These are phyloP conservation scores for Stylosanthes scabra DNA, from an alignment of 331 rosid genomes.

Conservation along the genomic window DNA sequence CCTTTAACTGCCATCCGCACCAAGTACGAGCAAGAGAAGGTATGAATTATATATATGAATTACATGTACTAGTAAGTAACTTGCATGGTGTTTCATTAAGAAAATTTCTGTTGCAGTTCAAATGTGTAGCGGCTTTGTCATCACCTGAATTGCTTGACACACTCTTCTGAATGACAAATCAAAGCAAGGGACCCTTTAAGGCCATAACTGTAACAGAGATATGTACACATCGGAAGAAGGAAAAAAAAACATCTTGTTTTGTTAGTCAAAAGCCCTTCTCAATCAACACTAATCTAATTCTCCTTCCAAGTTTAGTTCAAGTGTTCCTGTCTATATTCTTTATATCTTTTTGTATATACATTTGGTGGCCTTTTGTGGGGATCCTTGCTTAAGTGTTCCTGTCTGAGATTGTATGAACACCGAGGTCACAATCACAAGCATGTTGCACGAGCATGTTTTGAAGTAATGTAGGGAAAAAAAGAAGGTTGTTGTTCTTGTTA, in stretches of 20 bases:
- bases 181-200: constrained; percentile 41
- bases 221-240: constrained; percentile 40
- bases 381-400: constrained; percentile 27
- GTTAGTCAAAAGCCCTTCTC: constrained; percentile 41
- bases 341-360: constrained; percentile 44
- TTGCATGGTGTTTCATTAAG: constrained; percentile 32
- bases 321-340: constrained; percentile 36
- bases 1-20: constrained; percentile 65
- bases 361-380: constrained; percentile 37
- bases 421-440: constrained; percentile 15
- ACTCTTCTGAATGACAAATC: constrained; percentile 54
- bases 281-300: constrained; percentile 46
- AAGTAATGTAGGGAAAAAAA: constrained; percentile 13
- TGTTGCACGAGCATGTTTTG: constrained; percentile 23
- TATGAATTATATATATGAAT: constrained; percentile 21
- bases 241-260: constrained; percentile 40
- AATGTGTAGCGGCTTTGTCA: constrained; percentile 72
- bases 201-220: constrained; percentile 52
- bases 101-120: constrained; percentile 57
- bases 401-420: constrained; percentile 18
- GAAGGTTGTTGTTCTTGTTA: constrained; percentile 10
- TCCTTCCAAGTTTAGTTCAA: constrained; percentile 39
- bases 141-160: constrained; percentile 70
- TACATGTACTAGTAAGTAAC: not conserved
- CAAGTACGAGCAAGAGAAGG: constrained; percentile 85